Percentiles rank a stretch among this genome's conserved stretches.
These are phyloP conservation scores for Pleochaeta shiraiana DNA, from an alignment of 2,329 filamentous ascomycete species.

Conservation along the genomic window DNA sequence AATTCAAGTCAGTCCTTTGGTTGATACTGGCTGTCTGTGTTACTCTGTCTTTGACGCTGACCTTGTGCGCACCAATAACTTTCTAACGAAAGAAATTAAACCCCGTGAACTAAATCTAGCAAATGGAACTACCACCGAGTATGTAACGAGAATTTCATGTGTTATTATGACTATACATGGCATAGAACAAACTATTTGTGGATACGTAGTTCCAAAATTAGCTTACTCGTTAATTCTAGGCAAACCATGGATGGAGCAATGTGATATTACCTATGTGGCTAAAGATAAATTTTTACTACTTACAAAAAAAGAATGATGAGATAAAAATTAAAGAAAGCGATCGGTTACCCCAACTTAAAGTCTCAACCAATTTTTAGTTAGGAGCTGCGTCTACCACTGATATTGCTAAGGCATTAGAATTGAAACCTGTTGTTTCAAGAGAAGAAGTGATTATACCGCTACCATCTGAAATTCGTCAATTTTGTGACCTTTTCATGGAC, in stretches of 20 bases:
- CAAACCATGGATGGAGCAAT: neutral
- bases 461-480: neutral
- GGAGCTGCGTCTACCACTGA: neutral
- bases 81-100: neutral
- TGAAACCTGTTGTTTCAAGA: neutral
- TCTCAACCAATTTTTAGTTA: neutral
- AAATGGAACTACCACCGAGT: neutral
- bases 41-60: neutral
- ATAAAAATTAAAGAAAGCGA: neutral
- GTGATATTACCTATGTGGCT: neutral
- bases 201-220: neutral
- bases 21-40: slow-evolving; percentile 2
- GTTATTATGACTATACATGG: neutral
- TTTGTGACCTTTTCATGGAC: neutral
- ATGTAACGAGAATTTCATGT: neutral
- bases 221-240: neutral
- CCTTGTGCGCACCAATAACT: neutral
- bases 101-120: neutral
- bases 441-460: neutral
- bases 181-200: neutral
- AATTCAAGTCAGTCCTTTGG: neutral
- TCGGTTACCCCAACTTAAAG: neutral
- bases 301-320: neutral
- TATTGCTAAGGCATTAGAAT: neutral
- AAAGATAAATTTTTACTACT: neutral